Base-by-base conservation (phyloP, 495 filamentous ascomycete genomes). In the Geoglossum glabrum region DNA sequence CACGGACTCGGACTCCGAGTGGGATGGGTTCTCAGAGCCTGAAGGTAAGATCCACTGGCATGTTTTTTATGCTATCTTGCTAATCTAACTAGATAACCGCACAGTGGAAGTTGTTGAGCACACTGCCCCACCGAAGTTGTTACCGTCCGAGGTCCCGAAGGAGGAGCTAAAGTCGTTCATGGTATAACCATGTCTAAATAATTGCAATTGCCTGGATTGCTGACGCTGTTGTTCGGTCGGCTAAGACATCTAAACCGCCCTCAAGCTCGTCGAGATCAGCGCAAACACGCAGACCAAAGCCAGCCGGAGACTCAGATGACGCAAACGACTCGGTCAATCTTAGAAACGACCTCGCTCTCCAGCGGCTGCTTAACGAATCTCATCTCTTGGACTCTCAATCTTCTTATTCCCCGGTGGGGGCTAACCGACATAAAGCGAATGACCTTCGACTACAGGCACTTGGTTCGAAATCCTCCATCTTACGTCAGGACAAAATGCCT, bases 261-360 rank as follows among this genome's bases (percentile, higher is more conserved):
- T 74, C 60, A 68, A 72, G 66, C 68, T 70, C 3, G 64, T 68
- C 13, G 63, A 19, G 17, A 45, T 3, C 17, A 45, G 3, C 17
- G 10, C 33, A 31, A 49, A 45, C 40, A 23, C 50, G 21, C 59
- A 59, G 31, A 54, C 59, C n/a, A 65, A 43, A 62, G 59, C 67
- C 66, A 23, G 10, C 62, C 10, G 64, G 67, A 1, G 71, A 79
- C 52, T 61, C 64, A 4, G 71, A 72, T 25, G 74, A 77, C 59
- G 72, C 75, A 40, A 64, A 67, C 13, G 68, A 70, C 1, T 72
- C 75, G 8, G 67, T 71, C 15, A 84, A 86, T 60, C 72, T 96
- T 1, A 90, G 90, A 69, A 92, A 96, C 66, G 92, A 98, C 63
- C 79, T 97, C 25, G 89, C 84, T 10, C 77, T 98, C 21, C 90